Percentiles rank a stretch among this genome's conserved stretches.
Evolutionary conservation across 192 early-diverging fungal species (phyloP).

Genomic region (Linnemannia hyalina): DNA sequence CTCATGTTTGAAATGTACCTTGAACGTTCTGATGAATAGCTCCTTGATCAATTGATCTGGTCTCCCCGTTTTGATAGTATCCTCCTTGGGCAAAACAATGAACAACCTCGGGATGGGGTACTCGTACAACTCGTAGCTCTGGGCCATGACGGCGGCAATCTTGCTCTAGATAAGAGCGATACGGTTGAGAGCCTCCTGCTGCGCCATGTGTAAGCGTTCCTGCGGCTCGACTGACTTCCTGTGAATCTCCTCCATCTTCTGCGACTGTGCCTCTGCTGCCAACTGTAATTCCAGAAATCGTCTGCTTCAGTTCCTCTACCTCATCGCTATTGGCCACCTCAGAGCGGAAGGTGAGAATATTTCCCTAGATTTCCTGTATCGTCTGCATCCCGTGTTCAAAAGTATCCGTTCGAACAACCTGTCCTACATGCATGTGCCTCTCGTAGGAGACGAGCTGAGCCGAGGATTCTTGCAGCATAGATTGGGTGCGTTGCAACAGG

Average conservation of each 20-base stretch:
- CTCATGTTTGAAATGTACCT: conserved; percentile 14
- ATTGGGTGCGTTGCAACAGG: conserved; percentile 10
- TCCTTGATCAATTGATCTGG: neutral
- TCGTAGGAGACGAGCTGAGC: conserved; percentile 23
- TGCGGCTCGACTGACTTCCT: neutral
- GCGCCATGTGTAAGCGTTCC: neutral
- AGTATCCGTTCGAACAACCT: conserved; percentile 14
- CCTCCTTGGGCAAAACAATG: conserved; percentile 2
- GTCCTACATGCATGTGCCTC: conserved; percentile 15
- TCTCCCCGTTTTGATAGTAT: neutral
- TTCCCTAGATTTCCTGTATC: neutral
- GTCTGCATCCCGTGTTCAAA: conserved; percentile 30
- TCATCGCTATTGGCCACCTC: conserved; percentile 31
- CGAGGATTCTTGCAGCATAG: conserved; percentile 18
- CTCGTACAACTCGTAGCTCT: conserved; percentile 24
- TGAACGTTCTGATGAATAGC: conserved; percentile 11
- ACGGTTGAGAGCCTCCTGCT: conserved; percentile 5
- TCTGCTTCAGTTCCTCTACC: conserved; percentile 19
- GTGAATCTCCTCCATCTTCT: neutral
- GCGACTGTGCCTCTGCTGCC: neutral
- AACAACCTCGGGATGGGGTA: conserved; percentile 23
- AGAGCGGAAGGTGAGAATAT: neutral
- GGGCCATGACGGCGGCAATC: neutral
- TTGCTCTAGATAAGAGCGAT: neutral
- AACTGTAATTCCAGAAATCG: neutral